These are phyloP conservation scores for Solanum lycopersicoides DNA, from an alignment of 257 asterid species.

Conservation along the genomic window DNA sequence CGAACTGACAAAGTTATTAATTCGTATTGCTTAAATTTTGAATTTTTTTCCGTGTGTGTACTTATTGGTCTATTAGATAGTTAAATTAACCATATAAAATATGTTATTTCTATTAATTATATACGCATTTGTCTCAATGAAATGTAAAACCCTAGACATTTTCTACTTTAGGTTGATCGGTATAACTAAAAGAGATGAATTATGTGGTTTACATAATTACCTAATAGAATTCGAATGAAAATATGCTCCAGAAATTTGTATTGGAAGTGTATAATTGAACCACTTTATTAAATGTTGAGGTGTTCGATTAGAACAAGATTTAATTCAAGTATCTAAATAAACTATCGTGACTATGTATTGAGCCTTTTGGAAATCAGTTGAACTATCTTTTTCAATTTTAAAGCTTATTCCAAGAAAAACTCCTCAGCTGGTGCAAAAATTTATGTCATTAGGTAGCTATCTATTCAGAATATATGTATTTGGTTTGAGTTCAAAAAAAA, in stretches of 20 bases:
- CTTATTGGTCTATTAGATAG: neutral
- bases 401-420: too few species aligned
- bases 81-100: neutral
- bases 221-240: neutral
- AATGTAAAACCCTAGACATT: neutral
- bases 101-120: neutral
- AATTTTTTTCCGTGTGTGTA: neutral
- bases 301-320: neutral
- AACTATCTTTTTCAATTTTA: too few species aligned
- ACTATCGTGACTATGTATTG: neutral
- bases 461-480: neutral
- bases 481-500: neutral
- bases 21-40: too few species aligned
- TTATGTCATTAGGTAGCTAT: neutral
- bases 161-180: neutral
- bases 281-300: neutral
- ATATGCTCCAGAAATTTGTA: neutral
- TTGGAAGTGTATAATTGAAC: neutral
- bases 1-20: too few species aligned
- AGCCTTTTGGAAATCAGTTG: neutral
- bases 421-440: neutral
- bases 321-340: neutral
- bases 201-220: neutral
- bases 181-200: too few species aligned
- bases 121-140: neutral